A percentile compares a stretch with the other conserved stretches of the same genome.
Conservation (phyloP, 257 asterid species). For the Plectranthus barbatus region DNA sequence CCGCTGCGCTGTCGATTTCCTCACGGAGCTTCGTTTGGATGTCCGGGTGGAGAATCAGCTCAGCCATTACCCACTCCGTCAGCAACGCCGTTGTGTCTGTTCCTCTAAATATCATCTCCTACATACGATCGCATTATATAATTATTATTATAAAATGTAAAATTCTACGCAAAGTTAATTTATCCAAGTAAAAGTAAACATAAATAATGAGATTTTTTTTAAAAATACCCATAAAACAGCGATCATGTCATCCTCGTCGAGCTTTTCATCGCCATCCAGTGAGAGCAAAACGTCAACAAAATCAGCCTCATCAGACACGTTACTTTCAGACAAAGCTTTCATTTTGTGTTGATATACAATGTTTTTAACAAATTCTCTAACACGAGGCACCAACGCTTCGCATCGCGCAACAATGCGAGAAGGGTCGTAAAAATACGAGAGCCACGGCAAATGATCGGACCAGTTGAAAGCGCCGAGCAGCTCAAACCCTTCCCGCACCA, state of each 20-base stretch:
- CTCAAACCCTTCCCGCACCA: neutral
- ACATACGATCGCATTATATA: neutral
- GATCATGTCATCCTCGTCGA: neutral
- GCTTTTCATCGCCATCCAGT: neutral
- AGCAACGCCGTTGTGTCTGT: neutral
- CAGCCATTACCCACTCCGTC: neutral
- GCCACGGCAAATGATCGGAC: slow-evolving; percentile 3
- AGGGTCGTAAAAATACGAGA: neutral
- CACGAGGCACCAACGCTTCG: neutral
- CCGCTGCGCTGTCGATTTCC: neutral
- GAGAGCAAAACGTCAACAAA: neutral
- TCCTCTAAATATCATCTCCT: slow-evolving; percentile 6
- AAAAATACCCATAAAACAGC: slow-evolving; percentile 4
- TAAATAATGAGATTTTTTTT: no score
- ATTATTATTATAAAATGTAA: no score
- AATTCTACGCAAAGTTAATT: no score
- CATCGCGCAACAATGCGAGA: neutral
- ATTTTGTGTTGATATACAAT: neutral
- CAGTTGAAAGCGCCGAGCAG: neutral
- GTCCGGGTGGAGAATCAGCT: neutral
- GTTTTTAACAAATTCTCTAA: neutral
- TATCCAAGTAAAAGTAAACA: no score
- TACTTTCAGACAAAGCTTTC: neutral
- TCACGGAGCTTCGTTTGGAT: neutral
- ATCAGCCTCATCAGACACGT: neutral